Percentiles rank a stretch among this genome's conserved stretches.
Evolutionary conservation across 2,329 filamentous ascomycete species (phyloP).

Genomic region (Monosporascus sp.): DNA sequence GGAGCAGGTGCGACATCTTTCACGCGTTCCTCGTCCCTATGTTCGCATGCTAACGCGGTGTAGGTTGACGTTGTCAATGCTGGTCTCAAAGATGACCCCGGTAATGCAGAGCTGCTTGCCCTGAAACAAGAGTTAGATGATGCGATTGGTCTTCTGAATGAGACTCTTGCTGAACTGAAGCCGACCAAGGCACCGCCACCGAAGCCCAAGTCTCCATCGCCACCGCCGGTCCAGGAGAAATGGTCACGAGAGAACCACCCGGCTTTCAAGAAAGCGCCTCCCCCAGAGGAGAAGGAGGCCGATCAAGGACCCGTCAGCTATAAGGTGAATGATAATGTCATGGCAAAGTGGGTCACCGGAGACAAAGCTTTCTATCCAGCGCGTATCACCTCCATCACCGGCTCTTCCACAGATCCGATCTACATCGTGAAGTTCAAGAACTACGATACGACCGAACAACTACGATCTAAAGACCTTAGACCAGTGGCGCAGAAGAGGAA

Average conservation of each 20-base stretch:
- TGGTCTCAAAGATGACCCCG: constrained; percentile 74
- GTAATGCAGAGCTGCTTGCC: constrained; percentile 70
- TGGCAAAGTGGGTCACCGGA: constrained; percentile 86
- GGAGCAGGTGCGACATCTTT: constrained; percentile 45
- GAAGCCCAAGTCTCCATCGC: constrained; percentile 37
- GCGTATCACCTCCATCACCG: constrained; percentile 88
- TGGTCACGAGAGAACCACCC: constrained; percentile 79
- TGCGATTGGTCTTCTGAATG: constrained; percentile 74
- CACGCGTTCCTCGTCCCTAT: neutral
- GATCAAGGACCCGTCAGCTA: constrained; percentile 55
- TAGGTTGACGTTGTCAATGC: constrained; percentile 74
- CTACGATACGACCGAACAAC: constrained; percentile 79
- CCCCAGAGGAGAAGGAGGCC: constrained; percentile 47
- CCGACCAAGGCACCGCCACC: constrained; percentile 47
- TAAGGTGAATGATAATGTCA: constrained; percentile 81
- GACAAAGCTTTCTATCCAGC: constrained; percentile 90
- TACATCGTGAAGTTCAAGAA: constrained; percentile 95
- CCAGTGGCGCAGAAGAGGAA: constrained; percentile 80
- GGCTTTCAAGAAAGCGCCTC: constrained; percentile 59
- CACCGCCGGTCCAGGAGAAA: constrained; percentile 60
- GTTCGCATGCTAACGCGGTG: neutral
- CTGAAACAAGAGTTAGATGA: constrained; percentile 78
- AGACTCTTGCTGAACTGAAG: constrained; percentile 76
- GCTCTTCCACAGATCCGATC: constrained; percentile 82
- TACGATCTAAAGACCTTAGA: constrained; percentile 78